Percentiles rank a stretch among this genome's conserved stretches.
Conservation (phyloP, 345 rosid genomes). For the Mangifera indica region DNA sequence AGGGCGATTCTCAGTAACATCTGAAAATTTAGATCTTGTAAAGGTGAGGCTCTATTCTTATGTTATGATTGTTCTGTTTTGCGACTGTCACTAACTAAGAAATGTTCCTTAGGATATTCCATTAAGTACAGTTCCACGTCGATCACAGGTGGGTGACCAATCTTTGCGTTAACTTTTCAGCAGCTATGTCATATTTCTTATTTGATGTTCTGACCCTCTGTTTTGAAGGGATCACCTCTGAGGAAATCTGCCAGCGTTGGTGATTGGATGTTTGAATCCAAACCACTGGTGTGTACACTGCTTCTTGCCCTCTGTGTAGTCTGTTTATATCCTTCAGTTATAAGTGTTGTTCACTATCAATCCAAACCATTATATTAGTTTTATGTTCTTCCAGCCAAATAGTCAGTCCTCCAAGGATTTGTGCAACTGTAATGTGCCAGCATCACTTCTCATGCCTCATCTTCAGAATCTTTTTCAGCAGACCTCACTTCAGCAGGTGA, state of each 20-base stretch:
- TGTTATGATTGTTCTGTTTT: slow-evolving; percentile 17
- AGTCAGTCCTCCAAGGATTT: slow-evolving; percentile 57
- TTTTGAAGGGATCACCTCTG: slow-evolving; percentile 74
- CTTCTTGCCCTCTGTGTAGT: background rate
- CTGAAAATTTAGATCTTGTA: slow-evolving; percentile 88
- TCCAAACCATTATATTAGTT: background rate
- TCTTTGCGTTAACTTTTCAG: slow-evolving; percentile 27
- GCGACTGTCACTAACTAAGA: slow-evolving; percentile 44
- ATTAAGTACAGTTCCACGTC: slow-evolving; percentile 68
- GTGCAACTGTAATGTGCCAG: slow-evolving; percentile 36
- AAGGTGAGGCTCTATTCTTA: slow-evolving; percentile 56
- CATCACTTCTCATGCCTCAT: slow-evolving; percentile 58
- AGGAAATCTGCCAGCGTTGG: slow-evolving; percentile 97
- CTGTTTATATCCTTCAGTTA: background rate
- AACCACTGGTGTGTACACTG: slow-evolving; percentile 50
- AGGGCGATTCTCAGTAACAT: slow-evolving; percentile 97
- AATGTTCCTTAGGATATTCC: slow-evolving; percentile 78
- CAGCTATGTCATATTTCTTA: slow-evolving; percentile 19
- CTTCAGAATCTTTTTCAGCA: slow-evolving; percentile 93
- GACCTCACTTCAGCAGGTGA: slow-evolving; percentile 85
- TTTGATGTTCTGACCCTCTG: slow-evolving; percentile 23
- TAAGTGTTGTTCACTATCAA: slow-evolving; percentile 18
- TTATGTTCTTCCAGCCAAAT: slow-evolving; percentile 46
- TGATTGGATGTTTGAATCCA: slow-evolving; percentile 78
- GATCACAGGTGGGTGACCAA: slow-evolving; percentile 68